Evolutionary conservation across 2,329 filamentous ascomycete species (phyloP).

Genomic region (Aureobasidium subglaciale): DNA sequence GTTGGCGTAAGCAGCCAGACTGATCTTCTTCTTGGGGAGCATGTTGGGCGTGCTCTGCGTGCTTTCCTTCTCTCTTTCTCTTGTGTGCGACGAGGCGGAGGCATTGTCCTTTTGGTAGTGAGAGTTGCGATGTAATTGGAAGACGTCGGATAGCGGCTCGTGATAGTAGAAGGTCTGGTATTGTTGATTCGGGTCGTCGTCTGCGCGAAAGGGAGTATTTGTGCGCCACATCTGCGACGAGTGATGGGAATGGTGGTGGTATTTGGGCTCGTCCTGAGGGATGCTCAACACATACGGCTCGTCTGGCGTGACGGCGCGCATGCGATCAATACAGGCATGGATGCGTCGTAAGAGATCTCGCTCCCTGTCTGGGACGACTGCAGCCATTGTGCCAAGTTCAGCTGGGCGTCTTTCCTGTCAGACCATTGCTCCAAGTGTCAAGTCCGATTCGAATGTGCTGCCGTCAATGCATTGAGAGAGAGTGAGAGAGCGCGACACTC

Average conservation of each 20-base stretch:
- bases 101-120: conserved; percentile 33
- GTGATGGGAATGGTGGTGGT: conserved; percentile 36
- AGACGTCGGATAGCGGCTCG: conserved; percentile 37
- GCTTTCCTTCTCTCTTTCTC: conserved; percentile 20
- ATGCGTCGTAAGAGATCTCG: conserved; percentile 20
- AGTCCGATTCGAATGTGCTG: not conserved
- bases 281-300: conserved; percentile 43
- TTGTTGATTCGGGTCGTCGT: conserved; percentile 51
- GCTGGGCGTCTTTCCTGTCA: not conserved
- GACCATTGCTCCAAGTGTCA: not conserved
- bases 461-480: not conserved
- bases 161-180: conserved; percentile 57
- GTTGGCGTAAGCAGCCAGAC: conserved; percentile 53
- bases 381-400: conserved; percentile 3
- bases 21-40: conserved; percentile 55
- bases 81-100: conserved; percentile 19
- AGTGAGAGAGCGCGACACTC: not conserved
- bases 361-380: not conserved
- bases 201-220: conserved; percentile 46
- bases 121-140: conserved; percentile 15
- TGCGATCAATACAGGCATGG: conserved; percentile 36
- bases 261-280: conserved; percentile 37
- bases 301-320: conserved; percentile 34
- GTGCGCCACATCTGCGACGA: conserved; percentile 36
- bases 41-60: conserved; percentile 36